phyloP scores from a whole-genome alignment of 1,139 yeast species.

The Geotrichum reessii region DNA sequence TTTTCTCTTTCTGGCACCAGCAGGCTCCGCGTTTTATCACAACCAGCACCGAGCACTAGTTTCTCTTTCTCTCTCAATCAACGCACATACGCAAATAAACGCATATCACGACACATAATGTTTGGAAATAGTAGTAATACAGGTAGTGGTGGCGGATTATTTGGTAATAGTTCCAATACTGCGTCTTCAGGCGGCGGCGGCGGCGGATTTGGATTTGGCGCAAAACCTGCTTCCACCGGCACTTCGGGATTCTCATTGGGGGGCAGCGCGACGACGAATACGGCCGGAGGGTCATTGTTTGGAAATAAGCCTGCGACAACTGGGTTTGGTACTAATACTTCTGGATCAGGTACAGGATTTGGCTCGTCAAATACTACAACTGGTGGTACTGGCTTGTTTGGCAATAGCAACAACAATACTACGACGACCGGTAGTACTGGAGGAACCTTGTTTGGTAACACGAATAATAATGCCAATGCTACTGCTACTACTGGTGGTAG shows the following conservation, averaged over 20 bases:
- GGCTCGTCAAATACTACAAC: neutral
- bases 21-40: neutral
- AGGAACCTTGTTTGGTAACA: conserved; percentile 39
- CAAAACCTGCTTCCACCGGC: conserved; percentile 3
- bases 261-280: neutral
- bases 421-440: conserved; percentile 20
- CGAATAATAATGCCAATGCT: conserved; percentile 4
- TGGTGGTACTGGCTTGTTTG: conserved; percentile 12
- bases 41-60: neutral
- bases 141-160: conserved; percentile 2
- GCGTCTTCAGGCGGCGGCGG: neutral
- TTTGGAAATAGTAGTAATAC: neutral
- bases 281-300: conserved; percentile 10
- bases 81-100: neutral
- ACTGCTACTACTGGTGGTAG: conserved; percentile 17
- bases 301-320: conserved; percentile 7
- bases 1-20: neutral
- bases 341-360: neutral
- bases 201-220: conserved; percentile 8
- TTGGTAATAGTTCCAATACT: neutral
- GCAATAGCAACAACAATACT: conserved; percentile 20
- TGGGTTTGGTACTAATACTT: neutral
- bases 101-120: neutral
- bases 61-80: neutral
- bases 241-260: neutral